Evolutionary conservation across 2,329 filamentous ascomycete species (phyloP), one percentile per base, ranked within the genome.

Genomic region (Bisporella sp.): DNA sequence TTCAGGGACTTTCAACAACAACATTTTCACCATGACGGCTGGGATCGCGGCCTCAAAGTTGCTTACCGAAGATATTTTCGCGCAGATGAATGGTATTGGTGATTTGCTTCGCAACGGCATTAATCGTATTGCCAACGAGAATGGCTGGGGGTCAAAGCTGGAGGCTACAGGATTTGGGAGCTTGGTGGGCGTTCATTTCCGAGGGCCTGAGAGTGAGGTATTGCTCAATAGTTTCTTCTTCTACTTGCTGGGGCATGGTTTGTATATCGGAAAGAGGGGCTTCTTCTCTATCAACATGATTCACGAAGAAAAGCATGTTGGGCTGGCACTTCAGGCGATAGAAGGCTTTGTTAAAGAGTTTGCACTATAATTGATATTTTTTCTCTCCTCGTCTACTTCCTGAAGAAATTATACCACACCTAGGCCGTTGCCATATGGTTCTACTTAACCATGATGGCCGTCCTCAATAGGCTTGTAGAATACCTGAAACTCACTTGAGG

Each of bases 1-100:
- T 57, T 77, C 79, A 0, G 81, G 81, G 2, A 85, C 81, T 0
- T 85, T 82, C 64, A 84, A 85, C 62, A 86, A 86, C 61, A 85
- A 86, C 62, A 75, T 4, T 83, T 82, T 71, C 67, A 70, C 31
- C 73, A 77, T 12, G 81, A 79, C 9, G 21, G 46, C 47, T 8
- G 54, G 54, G 12, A 39, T 11, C 13, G 35, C 35, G 9, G 35
- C 35, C 9, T 13, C 13, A 3, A 13, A 39, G 9, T 13, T 39
- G 9, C 13, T 11, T 13, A 39, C 35, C 9, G 35, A 39, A 39
- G 35, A 39, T 9, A 39, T 11, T 11, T 39, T 39, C 9, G 29
- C 8, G 6, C n/a, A 21, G 13, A 9, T 42, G 6, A 42, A 42
- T 13, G 40, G 29, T 7, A 8, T 42, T 8, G 40, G 40, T 13